phyloP scores from a whole-genome alignment of 176 grass and related monocot genomes.

The Oropetium thomaeum region DNA sequence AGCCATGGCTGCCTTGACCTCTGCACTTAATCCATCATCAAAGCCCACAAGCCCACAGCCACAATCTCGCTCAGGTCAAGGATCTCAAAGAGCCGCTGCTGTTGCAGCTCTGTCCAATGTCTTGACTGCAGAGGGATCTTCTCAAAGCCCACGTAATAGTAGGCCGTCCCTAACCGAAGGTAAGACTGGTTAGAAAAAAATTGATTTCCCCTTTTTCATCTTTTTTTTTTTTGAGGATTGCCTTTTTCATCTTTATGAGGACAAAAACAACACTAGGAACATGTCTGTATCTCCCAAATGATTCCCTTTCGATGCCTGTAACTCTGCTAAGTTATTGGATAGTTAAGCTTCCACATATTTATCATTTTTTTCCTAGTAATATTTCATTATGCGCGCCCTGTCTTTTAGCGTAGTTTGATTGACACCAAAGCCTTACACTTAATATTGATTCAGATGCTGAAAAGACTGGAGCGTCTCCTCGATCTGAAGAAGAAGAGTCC shows the following conservation, averaged over 20 bases:
- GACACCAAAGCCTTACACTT: conserved; percentile 6
- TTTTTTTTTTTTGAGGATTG: too few relatives aligned
- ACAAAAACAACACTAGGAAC: neutral
- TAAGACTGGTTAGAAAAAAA: conserved; percentile 18
- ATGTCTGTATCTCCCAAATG: neutral
- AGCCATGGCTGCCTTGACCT: conserved; percentile 82
- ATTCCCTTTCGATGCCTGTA: conserved; percentile 7
- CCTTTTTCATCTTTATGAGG: neutral
- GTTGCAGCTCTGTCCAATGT: conserved; percentile 85
- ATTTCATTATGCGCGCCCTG: neutral
- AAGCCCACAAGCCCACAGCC: conserved; percentile 47
- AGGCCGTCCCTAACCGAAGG: conserved; percentile 37
- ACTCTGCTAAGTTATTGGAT: neutral
- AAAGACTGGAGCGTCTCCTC: conserved; percentile 28
- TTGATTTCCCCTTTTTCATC: conserved; percentile 13
- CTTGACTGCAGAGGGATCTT: conserved; percentile 65
- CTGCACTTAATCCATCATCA: conserved; percentile 61
- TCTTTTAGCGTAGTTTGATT: conserved; percentile 11
- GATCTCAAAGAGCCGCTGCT: conserved; percentile 91
- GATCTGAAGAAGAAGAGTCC: conserved; percentile 15
- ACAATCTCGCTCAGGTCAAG: conserved; percentile 55
- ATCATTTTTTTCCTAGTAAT: neutral
- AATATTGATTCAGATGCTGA: conserved; percentile 46
- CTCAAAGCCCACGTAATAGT: conserved; percentile 47
- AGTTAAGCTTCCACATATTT: neutral